Percentiles rank a stretch among this genome's conserved stretches.
Conservation (phyloP, 768 basidiomycete genomes). For the Leucosporidium yakuticum region DNA sequence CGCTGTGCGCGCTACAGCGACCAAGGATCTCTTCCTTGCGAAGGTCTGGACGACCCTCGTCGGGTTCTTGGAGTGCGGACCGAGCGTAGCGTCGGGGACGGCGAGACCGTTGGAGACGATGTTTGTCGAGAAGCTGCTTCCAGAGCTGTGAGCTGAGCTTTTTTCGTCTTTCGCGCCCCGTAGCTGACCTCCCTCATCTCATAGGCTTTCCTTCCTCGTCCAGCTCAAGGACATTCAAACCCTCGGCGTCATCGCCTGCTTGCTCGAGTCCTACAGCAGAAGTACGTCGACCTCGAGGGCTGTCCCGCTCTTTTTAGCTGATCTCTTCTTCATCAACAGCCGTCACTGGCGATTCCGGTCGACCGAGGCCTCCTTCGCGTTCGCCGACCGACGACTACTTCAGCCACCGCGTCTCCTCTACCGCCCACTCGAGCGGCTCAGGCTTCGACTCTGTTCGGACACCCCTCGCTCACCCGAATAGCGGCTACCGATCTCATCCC, state of each 20-base stretch:
- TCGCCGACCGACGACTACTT: conserved; percentile 27
- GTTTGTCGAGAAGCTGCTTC: conserved; percentile 15
- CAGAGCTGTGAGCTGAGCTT: conserved; percentile 13
- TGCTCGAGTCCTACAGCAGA: conserved; percentile 24
- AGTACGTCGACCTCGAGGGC: neutral
- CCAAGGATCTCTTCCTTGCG: conserved; percentile 16
- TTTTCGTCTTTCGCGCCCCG: no score
- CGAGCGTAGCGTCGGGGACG: neutral
- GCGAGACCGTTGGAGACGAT: conserved; percentile 17
- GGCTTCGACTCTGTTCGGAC: conserved; percentile 11
- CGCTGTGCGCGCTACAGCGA: conserved; percentile 1
- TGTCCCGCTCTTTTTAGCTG: neutral
- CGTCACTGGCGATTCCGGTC: neutral
- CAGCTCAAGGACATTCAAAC: conserved; percentile 32
- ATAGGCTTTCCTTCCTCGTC: conserved; percentile 18
- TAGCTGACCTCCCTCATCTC: neutral
- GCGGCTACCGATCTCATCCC: neutral
- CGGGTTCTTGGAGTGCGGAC: conserved; percentile 19
- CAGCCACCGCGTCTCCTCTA: conserved; percentile 18
- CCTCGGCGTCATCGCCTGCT: conserved; percentile 29
- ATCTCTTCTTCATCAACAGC: neutral
- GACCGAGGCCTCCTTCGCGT: neutral
- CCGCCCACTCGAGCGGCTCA: neutral
- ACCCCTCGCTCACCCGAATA: conserved; percentile 1
- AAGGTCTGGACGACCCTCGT: conserved; percentile 27